These are phyloP conservation scores for Globisporangium canariense DNA, from an alignment of 352 stramenopile genomes.

Conservation along the genomic window DNA sequence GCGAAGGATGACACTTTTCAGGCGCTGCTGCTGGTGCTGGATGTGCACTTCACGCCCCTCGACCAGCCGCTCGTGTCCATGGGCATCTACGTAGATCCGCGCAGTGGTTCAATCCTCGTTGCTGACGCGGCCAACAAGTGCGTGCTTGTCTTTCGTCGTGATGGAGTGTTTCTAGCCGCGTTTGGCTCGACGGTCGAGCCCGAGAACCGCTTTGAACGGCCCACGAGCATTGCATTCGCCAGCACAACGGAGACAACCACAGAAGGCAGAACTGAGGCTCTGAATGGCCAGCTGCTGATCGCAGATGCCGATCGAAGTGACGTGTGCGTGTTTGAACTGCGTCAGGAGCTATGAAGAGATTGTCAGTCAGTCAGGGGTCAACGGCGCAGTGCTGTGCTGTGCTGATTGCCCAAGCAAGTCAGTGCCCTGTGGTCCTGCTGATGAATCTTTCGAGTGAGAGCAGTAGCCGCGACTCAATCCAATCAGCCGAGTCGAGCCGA, in stretches of 20 bases:
- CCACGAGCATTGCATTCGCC: slow-evolving; percentile 23
- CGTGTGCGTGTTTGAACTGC: slow-evolving; percentile 12
- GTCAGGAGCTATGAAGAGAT: not conserved
- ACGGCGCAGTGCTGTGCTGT: no score
- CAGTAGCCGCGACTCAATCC: no score
- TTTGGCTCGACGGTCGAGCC: slow-evolving; percentile 48
- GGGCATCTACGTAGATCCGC: slow-evolving; percentile 37
- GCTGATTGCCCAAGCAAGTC: no score
- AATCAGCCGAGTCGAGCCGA: no score
- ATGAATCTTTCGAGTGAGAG: no score
- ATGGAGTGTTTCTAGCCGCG: slow-evolving; percentile 36
- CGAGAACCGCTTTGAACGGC: slow-evolving; percentile 41
- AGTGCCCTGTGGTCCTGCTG: no score
- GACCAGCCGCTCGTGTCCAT: slow-evolving; percentile 36
- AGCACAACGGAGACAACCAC: not conserved
- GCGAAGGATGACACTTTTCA: slow-evolving; percentile 13
- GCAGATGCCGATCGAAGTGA: slow-evolving; percentile 10
- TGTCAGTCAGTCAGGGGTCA: not conserved
- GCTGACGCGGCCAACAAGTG: slow-evolving; percentile 40
- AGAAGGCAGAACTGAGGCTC: not conserved
- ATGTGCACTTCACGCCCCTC: slow-evolving; percentile 39
- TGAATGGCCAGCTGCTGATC: slow-evolving; percentile 1
- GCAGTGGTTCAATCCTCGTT: slow-evolving; percentile 47
- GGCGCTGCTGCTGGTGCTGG: slow-evolving; percentile 28
- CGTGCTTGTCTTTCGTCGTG: slow-evolving; percentile 44